phyloP scores from a whole-genome alignment of 2,329 filamentous ascomycete genomes.

The Pleoardoris graminearum region DNA sequence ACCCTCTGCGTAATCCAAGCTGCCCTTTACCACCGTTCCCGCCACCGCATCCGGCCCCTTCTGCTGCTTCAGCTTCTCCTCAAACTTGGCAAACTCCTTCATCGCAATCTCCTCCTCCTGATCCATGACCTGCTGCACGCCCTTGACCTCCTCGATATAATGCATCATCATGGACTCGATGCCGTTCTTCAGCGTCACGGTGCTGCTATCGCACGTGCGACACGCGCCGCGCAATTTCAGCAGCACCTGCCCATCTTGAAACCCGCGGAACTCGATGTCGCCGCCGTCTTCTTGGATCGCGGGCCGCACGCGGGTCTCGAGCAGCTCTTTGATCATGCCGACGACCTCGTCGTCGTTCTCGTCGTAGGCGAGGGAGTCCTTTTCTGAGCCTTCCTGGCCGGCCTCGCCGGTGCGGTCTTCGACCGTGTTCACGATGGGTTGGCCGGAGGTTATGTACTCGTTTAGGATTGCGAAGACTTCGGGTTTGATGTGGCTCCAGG shows the following conservation, averaged over 20 bases:
- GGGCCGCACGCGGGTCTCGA: constrained; percentile 92
- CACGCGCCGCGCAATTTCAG: constrained; percentile 91
- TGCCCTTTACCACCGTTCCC: constrained; percentile 55
- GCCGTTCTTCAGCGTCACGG: constrained; percentile 93
- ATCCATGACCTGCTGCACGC: constrained; percentile 87
- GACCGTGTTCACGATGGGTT: constrained; percentile 74
- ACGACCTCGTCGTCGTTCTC: constrained; percentile 94
- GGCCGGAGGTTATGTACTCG: constrained; percentile 82
- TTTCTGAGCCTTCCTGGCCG: constrained; percentile 54
- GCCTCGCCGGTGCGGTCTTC: constrained; percentile 61
- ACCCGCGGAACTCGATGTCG: constrained; percentile 93
- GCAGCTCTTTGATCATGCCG: constrained; percentile 96
- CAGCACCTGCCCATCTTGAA: constrained; percentile 80
- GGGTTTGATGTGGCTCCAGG: constrained; percentile 93
- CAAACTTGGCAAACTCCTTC: constrained; percentile 90
- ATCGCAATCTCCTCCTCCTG: constrained; percentile 87
- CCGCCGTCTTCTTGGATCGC: constrained; percentile 97
- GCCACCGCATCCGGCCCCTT: constrained; percentile 58
- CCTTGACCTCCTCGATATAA: constrained; percentile 93
- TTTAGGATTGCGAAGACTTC: constrained; percentile 96
- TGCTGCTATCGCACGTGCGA: constrained; percentile 94
- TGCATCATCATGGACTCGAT: constrained; percentile 97
- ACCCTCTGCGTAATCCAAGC: constrained; percentile 57
- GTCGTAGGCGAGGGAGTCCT: constrained; percentile 78
- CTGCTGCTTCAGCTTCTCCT: constrained; percentile 74